Evolutionary conservation across 768 basidiomycete genomes (phyloP).

Genomic region (Asterophora parasitica): DNA sequence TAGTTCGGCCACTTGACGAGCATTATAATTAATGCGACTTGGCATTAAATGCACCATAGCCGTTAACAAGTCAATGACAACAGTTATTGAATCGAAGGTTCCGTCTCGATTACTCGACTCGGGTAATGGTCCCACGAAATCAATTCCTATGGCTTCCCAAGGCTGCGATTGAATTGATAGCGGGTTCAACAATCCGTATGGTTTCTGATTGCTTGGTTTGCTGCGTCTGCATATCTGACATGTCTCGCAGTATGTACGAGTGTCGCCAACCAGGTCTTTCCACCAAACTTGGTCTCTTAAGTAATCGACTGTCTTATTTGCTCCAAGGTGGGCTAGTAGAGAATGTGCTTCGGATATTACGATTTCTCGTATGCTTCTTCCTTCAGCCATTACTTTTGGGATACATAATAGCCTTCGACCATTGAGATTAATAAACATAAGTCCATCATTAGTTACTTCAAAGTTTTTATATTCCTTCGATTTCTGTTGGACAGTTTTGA

Average conservation of each 20-base stretch:
- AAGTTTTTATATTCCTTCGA: constrained; percentile 18
- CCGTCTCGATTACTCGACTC: constrained; percentile 5
- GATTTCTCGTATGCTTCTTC: constrained; percentile 19
- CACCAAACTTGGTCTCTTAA: constrained; percentile 33
- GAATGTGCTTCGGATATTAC: constrained; percentile 34
- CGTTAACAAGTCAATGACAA: constrained; percentile 17
- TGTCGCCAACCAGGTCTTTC: constrained; percentile 26
- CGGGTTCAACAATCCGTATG: constrained; percentile 20
- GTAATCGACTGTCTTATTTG: constrained; percentile 27
- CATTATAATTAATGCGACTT: constrained; percentile 9
- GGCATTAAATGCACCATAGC: constrained; percentile 10
- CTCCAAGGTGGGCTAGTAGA: constrained; percentile 31
- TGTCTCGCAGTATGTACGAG: constrained; percentile 23
- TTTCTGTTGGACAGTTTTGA: constrained; percentile 5
- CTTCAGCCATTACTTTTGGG: constrained; percentile 14
- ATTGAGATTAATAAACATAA: constrained; percentile 14
- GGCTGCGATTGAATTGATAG: constrained; percentile 9
- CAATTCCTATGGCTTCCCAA: constrained; percentile 11
- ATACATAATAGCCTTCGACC: constrained; percentile 14
- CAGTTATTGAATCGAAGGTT: constrained; percentile 2
- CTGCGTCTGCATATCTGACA: constrained; percentile 14
- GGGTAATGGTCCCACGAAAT: constrained; percentile 21
- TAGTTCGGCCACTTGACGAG: constrained; percentile 11
- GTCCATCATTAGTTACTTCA: constrained; percentile 1
- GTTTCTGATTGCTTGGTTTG: constrained; percentile 21